Base-by-base conservation (phyloP, 1,284 basidiomycete species). In the Xerocomus nothofagi region DNA sequence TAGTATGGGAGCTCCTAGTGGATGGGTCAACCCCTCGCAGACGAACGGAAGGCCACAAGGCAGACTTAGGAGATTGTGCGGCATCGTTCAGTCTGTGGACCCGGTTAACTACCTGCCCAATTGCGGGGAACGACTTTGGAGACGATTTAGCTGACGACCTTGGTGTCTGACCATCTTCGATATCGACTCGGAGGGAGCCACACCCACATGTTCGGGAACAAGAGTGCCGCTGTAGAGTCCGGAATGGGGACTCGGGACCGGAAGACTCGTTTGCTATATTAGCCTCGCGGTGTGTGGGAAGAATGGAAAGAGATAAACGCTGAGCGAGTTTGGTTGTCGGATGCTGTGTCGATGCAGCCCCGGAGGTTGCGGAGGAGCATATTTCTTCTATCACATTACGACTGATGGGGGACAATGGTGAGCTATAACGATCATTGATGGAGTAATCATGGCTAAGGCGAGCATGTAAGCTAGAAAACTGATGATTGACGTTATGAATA, bases 351-450 rank as follows among this genome's bases (percentile, higher is more conserved):
- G 30, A 41, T 32, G 47, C 50, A 6, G 33, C 29, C 23, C 51
- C 53, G 8, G 37, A 24, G 4, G n/a, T 9, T n/a, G 38, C 30
- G 15, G 49, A 43, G 15, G 39, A 39, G 38, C 52, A 51, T 6
- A 52, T 57, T 15, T 59, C 61, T 18, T 65, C 50, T 15, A 57
- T 57, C 41, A 36, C 46, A 8, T 44, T 37, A 34, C 49, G 60
- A 24, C 50, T 51, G 14, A 66, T 50, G 11, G 63, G 63, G 7
- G 51, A 51, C 7, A 62, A 29, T 50, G 54, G 54, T 3, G 54
- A 58, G 11, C 27, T 33, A 45, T 21, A 18, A 32, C 15, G 36
- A 15, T 23, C 34, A 20, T 57, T 27, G 18, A 12, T 6, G 18
- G 47, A 36, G 24, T 2, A 4, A 44, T 43, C 49, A 36, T 6